These are phyloP conservation scores for Chlorophyllum brunneum DNA, from an alignment of 768 basidiomycete genomes.

Conservation along the genomic window DNA sequence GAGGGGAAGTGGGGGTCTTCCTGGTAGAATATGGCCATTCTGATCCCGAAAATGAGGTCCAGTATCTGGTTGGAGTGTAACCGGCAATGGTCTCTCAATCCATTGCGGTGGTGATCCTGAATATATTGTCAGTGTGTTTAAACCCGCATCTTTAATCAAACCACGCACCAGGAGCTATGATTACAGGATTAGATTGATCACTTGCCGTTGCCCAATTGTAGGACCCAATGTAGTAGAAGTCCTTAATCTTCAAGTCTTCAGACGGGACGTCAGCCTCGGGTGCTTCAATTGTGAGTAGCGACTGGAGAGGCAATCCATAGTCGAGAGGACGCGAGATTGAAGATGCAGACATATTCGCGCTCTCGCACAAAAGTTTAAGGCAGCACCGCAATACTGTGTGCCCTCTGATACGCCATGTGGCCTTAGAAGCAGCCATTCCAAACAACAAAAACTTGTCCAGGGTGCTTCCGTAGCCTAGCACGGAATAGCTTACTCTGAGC, in stretches of 20 bases:
- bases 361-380: no score
- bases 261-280: constrained; percentile 18
- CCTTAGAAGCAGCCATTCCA: no score
- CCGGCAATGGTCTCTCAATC: constrained; percentile 45
- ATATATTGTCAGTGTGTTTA: not conserved
- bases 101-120: constrained; percentile 60
- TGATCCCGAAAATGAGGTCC: constrained; percentile 55
- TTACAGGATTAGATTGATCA: constrained; percentile 37
- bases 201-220: constrained; percentile 47
- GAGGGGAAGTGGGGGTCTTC: constrained; percentile 45
- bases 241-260: constrained; percentile 32
- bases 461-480: no score
- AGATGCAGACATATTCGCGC: not conserved
- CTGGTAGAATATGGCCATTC: constrained; percentile 43
- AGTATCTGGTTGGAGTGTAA: constrained; percentile 48
- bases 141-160: not conserved
- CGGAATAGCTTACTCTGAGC: no score
- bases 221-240: constrained; percentile 40
- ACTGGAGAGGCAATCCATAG: not conserved
- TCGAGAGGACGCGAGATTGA: not conserved
- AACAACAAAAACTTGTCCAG: no score
- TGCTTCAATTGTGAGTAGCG: constrained; percentile 23
- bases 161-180: constrained; percentile 43
- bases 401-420: no score
- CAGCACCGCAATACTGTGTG: no score